Base-by-base conservation (phyloP, 352 stramenopile genomes). In the Globisporangium abappressorium region DNA sequence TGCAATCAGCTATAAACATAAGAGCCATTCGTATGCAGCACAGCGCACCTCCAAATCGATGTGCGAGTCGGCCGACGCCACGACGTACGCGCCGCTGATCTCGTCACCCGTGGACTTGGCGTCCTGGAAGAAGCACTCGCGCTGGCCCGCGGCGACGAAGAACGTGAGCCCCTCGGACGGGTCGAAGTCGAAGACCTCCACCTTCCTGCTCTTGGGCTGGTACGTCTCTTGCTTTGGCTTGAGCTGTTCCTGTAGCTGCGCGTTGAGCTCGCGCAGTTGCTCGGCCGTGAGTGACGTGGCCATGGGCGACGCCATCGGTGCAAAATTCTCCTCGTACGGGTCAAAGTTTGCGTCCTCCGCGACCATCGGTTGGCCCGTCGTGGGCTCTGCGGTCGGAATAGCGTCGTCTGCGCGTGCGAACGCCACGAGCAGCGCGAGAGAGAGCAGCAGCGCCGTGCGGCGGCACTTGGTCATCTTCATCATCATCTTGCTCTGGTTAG, bases 101-200 rank as follows among this genome's bases (percentile, higher is more conserved):
- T 84, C 74, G 53, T 94, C 86, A 12, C 72, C 81, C 34, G 84
- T 75, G 33, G 80, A 83, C 70, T 92, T 94, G 58, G 74, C 81
- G 69, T 94, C 79, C 63, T 92, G 78, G 62, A 78, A 94, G 64
- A 91, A 94, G 46, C 86, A 94, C 59, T 79, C 73, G 49, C 74
- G 69, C 30, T 75, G 72, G 34, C 66, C 46, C 28, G 70, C 69
- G 14, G 66, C 74, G 57, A 94, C 82, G 65, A 77, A 89, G 76
- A 94, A 94, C 26, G 84, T 92, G 56, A 94, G 68, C 1, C 86
- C 86, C 62, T 94, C 84, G 65, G 84, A 92, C 65, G 86, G 86
- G 57, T 94, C 86, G 63, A 94, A 94, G 72, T 94, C 86, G 56
- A 92, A 94, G 18, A 70, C 71, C 65, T 90, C 82, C 14, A 92